These are phyloP conservation scores for Plantago major DNA, from an alignment of 257 asterid species.

Conservation along the genomic window DNA sequence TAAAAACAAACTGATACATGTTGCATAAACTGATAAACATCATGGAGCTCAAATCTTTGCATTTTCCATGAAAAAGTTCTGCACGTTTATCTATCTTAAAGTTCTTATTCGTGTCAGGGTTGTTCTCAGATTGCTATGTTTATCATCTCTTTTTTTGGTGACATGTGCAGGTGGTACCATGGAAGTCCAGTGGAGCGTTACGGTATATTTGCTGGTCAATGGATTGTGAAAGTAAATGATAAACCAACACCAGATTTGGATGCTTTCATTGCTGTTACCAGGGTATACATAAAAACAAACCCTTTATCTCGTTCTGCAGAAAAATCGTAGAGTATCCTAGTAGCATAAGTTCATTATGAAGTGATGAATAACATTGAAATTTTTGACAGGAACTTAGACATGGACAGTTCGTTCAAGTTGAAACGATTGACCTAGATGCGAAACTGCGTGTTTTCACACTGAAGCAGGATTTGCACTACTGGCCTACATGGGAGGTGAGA, in stretches of 20 bases:
- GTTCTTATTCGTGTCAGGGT: background rate
- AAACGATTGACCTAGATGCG: slow-evolving; percentile 78
- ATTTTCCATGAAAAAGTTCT: no score
- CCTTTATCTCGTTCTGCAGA: no score
- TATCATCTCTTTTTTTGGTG: background rate
- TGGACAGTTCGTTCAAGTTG: slow-evolving; percentile 84
- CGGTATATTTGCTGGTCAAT: slow-evolving; percentile 90
- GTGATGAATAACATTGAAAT: background rate
- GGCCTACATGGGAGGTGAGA: slow-evolving; percentile 97
- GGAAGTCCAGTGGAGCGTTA: slow-evolving; percentile 95
- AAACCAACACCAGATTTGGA: slow-evolving; percentile 86
- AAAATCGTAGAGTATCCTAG: no score
- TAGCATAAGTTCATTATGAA: no score
- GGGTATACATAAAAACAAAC: slow-evolving; percentile 35
- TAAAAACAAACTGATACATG: no score
- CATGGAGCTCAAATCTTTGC: no score
- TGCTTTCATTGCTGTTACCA: slow-evolving; percentile 74
- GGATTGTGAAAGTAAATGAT: slow-evolving; percentile 93
- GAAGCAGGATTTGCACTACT: slow-evolving; percentile 97
- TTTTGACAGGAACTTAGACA: slow-evolving; percentile 63
- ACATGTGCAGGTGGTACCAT: slow-evolving; percentile 82
- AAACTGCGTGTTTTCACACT: slow-evolving; percentile 83
- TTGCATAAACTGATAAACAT: no score
- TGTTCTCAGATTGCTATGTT: background rate
- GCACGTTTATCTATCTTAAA: no score